Percentiles rank a stretch among this genome's conserved stretches.
Evolutionary conservation across 805 yeast species (phyloP).

Genomic region (Kazachstania bromeliacearum): DNA sequence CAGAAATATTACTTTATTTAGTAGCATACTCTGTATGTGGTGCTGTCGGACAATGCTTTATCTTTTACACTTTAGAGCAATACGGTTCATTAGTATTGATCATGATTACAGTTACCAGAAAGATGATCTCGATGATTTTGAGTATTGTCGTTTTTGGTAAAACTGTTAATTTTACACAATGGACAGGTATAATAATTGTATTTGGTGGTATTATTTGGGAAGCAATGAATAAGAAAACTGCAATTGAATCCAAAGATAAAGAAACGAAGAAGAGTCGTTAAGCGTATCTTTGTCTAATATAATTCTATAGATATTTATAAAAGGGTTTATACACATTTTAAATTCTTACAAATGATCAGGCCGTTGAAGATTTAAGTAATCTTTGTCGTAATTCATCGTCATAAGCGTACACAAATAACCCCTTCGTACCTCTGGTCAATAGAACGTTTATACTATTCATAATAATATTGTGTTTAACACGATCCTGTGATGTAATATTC

Average conservation of each 20-base stretch:
- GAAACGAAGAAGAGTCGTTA: not conserved
- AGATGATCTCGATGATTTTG: slow-evolving; percentile 89
- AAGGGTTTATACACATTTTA: not conserved
- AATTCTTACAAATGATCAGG: not conserved
- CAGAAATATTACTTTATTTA: slow-evolving; percentile 50
- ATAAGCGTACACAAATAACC: slow-evolving; percentile 36
- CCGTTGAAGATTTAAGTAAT: slow-evolving; percentile 19
- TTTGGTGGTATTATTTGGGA: slow-evolving; percentile 82
- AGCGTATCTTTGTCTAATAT: not conserved
- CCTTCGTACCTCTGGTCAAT: slow-evolving; percentile 38
- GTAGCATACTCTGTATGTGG: slow-evolving; percentile 67
- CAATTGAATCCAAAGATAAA: not conserved
- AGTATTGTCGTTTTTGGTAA: slow-evolving; percentile 89
- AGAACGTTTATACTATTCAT: slow-evolving; percentile 38
- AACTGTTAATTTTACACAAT: slow-evolving; percentile 48
- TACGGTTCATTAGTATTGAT: slow-evolving; percentile 81
- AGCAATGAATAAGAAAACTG: slow-evolving; percentile 40
- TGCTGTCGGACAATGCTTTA: slow-evolving; percentile 89
- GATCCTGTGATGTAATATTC: slow-evolving; percentile 30
- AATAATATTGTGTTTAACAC: slow-evolving; percentile 33
- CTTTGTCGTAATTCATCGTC: slow-evolving; percentile 32
- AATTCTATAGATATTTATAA: not conserved
- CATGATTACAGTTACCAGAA: slow-evolving; percentile 92
- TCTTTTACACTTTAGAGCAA: slow-evolving; percentile 70
- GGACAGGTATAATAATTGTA: slow-evolving; percentile 72